A percentile compares a stretch with the other conserved stretches of the same genome.
Conservation (phyloP, 2,329 filamentous ascomycete genomes). For the Fusarium sp. region DNA sequence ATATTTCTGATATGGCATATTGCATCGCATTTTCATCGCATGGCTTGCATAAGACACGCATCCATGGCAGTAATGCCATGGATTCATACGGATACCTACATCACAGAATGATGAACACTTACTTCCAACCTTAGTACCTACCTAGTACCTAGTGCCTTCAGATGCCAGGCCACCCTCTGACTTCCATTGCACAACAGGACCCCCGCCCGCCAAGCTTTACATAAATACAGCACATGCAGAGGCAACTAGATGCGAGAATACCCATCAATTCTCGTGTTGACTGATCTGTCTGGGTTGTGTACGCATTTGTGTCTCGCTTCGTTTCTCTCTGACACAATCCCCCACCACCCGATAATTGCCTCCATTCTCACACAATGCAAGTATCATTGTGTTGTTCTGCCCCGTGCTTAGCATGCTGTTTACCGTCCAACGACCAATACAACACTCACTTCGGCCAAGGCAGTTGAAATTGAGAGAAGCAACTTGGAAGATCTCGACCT, state of each 20-base stretch:
- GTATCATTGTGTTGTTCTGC: constrained; percentile 10
- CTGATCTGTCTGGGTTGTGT: constrained; percentile 8
- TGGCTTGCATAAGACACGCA: constrained; percentile 14
- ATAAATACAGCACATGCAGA: not conserved
- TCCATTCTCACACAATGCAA: constrained; percentile 15
- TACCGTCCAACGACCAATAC: not conserved
- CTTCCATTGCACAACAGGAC: constrained; percentile 4
- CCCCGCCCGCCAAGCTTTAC: constrained; percentile 2
- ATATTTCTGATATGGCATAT: not conserved
- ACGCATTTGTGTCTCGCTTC: constrained; percentile 15
- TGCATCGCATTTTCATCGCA: constrained; percentile 1
- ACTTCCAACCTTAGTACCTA: no score
- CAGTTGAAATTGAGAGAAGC: constrained; percentile 19
- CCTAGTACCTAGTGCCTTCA: no score
- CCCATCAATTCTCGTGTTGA: constrained; percentile 12
- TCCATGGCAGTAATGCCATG: constrained; percentile 31
- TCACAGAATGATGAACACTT: not conserved
- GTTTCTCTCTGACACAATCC: constrained; percentile 37
- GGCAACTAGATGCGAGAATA: constrained; percentile 13
- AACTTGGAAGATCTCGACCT: constrained; percentile 12
- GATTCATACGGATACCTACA: no score
- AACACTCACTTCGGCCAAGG: not conserved
- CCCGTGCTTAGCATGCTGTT: constrained; percentile 9
- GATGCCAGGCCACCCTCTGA: constrained; percentile 8
- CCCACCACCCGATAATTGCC: constrained; percentile 28